phyloP scores from a whole-genome alignment of 768 basidiomycete genomes.

The Russula sp. region DNA sequence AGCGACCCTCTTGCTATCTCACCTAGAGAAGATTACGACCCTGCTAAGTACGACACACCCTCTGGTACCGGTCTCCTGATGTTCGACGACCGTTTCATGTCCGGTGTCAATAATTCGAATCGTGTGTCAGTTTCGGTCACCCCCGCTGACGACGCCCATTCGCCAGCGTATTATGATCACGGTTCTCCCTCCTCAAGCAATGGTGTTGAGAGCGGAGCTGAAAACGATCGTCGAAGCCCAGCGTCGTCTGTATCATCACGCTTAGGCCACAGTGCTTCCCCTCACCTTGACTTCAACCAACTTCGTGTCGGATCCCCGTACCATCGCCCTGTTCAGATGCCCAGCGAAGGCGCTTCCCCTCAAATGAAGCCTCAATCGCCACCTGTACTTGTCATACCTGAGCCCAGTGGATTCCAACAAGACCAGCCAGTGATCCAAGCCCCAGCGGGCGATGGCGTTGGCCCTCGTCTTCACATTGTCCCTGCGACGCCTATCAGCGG shows the following conservation, averaged over 20 bases:
- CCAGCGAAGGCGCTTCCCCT: conserved; percentile 35
- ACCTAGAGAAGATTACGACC: conserved; percentile 54
- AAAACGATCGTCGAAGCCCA: conserved; percentile 44
- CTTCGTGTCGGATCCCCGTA: conserved; percentile 59
- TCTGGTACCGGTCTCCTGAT: conserved; percentile 21
- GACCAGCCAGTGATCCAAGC: conserved; percentile 51
- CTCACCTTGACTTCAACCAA: conserved; percentile 49
- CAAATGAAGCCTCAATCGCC: conserved; percentile 56
- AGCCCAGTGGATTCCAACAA: conserved; percentile 32
- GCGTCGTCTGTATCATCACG: conserved; percentile 66
- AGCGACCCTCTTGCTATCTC: conserved; percentile 34
- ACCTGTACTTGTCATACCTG: conserved; percentile 51
- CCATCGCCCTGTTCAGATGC: conserved; percentile 42
- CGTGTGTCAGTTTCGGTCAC: conserved; percentile 40
- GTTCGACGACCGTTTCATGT: conserved; percentile 40
- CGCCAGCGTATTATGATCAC: conserved; percentile 46
- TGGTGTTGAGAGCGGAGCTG: conserved; percentile 38
- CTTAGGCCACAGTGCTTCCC: conserved; percentile 40
- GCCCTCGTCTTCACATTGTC: conserved; percentile 69
- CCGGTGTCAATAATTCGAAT: conserved; percentile 36
- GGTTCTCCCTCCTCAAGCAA: conserved; percentile 54
- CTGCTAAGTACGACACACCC: conserved; percentile 62
- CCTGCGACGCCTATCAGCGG: conserved; percentile 72
- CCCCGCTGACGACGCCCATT: conserved; percentile 30
- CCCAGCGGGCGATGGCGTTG: conserved; percentile 45